phyloP scores from a whole-genome alignment of 1,284 basidiomycete species.

The Singerocomus inundabilis region DNA sequence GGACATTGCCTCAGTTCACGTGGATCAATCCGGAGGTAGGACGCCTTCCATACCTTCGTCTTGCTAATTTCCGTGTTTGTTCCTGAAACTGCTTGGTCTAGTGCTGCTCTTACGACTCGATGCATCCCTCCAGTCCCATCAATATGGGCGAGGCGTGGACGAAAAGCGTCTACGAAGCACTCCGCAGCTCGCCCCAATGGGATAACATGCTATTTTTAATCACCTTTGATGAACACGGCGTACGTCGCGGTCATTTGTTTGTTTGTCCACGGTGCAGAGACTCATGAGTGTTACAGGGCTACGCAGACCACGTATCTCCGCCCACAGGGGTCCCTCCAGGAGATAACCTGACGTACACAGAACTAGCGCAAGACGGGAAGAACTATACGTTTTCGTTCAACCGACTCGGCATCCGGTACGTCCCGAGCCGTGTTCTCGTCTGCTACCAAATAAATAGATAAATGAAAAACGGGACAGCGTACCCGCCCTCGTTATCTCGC shows the following conservation, averaged over 20 bases:
- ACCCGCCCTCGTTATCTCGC: conserved; percentile 24
- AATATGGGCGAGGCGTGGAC: conserved; percentile 29
- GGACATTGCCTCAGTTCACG: conserved; percentile 26
- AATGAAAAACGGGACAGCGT: conserved; percentile 2
- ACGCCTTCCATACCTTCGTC: not conserved
- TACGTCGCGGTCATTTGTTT: conserved; percentile 1
- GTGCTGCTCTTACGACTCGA: conserved; percentile 28
- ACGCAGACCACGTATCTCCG: conserved; percentile 26
- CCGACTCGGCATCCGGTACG: conserved; percentile 27
- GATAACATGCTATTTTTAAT: conserved; percentile 20
- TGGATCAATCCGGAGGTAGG: conserved; percentile 29
- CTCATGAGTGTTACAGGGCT: conserved; percentile 16
- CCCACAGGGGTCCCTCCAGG: conserved; percentile 25
- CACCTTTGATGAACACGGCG: conserved; percentile 29
- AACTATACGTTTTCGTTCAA: conserved; percentile 26
- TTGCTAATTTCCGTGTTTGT: not conserved
- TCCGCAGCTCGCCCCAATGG: conserved; percentile 27
- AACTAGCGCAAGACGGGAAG: conserved; percentile 20
- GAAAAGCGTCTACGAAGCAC: conserved; percentile 24
- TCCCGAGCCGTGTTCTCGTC: not conserved
- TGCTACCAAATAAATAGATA: too few relatives aligned
- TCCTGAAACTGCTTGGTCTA: not conserved
- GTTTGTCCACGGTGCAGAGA: not conserved
- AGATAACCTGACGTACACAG: conserved; percentile 27
- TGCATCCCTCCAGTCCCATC: conserved; percentile 29